Evolutionary conservation across 2,329 filamentous ascomycete species (phyloP), one percentile per base, ranked within the genome.

Genomic region (Arthrobotrys megalospora): DNA sequence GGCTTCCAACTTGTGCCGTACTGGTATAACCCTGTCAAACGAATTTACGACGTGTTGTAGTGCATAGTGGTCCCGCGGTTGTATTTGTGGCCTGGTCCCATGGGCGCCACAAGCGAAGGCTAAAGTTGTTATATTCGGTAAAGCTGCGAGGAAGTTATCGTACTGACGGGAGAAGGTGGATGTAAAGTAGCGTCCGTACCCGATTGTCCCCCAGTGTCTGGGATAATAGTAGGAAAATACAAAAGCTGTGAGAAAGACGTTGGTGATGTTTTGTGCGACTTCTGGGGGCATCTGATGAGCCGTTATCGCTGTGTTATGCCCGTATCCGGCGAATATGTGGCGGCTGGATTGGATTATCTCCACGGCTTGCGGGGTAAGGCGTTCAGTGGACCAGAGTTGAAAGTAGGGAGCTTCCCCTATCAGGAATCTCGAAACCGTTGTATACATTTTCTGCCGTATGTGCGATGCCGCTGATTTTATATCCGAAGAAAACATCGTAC

Each of bases 311-410:
- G 67, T 53, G 6, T 71, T 71, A 12, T 55, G 55, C 1, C 45
- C 58, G 12, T 64, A 71, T 1, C 67, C 67, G 0, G 55, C 67
- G 21, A 71, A 71, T 8, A 71, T 71, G 24, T 71, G 67, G 12
- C 67, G 53, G 5, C 32, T 19, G 0, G 55, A 64, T 19, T 14
- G 32, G 11, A 71, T 71, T 16, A 71, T 10, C 8, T 53, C 34
- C 1, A 64, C 21, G 1, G 45, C n/a, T 6, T 63, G 1, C 0
- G 58, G 67, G 12, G 58, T 71, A 4, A 50, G 7, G 5, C 41
- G 5, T 0, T 10, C 19, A 2, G 0, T 2, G 3, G 47, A 6
- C 34, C 38, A 71, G 0, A 14, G 32, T 43, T 64, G 60, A 41
- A 24, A 64, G n/a, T 71, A 64, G 6, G 34, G n/a, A 14, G 38